Base-by-base conservation (phyloP, 1,139 yeast genomes). In the Diutina rugosa region DNA sequence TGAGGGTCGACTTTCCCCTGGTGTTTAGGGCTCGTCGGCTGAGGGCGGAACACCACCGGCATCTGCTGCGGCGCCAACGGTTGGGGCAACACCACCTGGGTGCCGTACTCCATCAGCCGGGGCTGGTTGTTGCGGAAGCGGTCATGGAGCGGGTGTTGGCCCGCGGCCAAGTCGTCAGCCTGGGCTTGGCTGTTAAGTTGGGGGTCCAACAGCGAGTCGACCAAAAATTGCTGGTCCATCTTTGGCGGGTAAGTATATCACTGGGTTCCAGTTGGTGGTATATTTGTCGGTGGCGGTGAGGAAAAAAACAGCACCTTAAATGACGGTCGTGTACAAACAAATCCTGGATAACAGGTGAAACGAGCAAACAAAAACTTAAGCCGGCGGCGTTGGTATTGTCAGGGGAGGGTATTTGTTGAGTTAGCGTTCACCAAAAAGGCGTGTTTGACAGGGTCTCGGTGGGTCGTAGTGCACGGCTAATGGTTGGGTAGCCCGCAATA, bases 161-260 rank as follows among this genome's bases (percentile, higher is more conserved):
- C 44, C 6, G 29, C 14, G 8, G 12, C 35, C n/a, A 52, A 18
- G 41, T 41, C 47, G n/a, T 44, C 48, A n/a, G 35, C 26, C 9
- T 16, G 55, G 29, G 28, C 7, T 60, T 35, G 58, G 38, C 55
- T 56, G 56, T 60, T 61, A 48, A 65, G 58, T 58, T 63, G 68
- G 46, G 65, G 63, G 55, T 67, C 71, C 58, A 68, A 61, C 55
- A 61, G 67, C 52, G 66, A 61, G 55, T 70, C 74, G 51, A 67
- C 72, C 58, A 70, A 65, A 63, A 66, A 71, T 60, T 67, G 73
- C 59, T 70, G 75, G 59, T 72, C 76, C 75, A 71, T 70, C 47
- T 52, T 62, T 46, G 56, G 56, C 30, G 18, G 6, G 3, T 26
- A 29, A 26, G 29, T 10, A 32, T 3, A 10, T 35, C 5, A 14